Conservation (phyloP, 2,329 filamentous ascomycete genomes). For the Didymellaceae sp. region DNA sequence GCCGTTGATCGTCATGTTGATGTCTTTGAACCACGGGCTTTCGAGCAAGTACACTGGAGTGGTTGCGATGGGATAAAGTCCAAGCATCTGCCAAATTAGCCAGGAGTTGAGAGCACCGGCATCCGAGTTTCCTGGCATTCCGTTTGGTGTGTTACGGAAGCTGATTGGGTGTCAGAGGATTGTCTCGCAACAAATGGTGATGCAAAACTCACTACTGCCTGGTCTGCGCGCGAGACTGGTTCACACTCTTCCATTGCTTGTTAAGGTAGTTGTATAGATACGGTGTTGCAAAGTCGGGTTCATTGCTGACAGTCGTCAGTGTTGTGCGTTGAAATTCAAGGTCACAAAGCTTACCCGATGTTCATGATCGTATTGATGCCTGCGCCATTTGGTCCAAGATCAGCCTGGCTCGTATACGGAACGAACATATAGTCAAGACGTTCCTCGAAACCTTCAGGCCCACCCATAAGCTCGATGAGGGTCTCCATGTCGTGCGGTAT, state of each 20-base stretch:
- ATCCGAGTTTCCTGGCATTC: slow-evolving; percentile 53
- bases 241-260: slow-evolving; percentile 49
- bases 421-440: slow-evolving; percentile 49
- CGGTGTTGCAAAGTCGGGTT: slow-evolving; percentile 70
- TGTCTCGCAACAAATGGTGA: background rate
- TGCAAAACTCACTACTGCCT: slow-evolving; percentile 37
- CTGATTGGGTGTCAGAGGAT: background rate
- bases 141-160: slow-evolving; percentile 36
- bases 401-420: slow-evolving; percentile 40
- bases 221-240: slow-evolving; percentile 35
- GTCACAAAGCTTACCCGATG: slow-evolving; percentile 15
- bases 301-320: slow-evolving; percentile 57
- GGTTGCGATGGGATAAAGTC: slow-evolving; percentile 62
- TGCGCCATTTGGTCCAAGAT: slow-evolving; percentile 44
- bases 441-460: slow-evolving; percentile 38
- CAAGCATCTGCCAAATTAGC: slow-evolving; percentile 56
- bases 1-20: slow-evolving; percentile 64
- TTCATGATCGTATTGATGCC: slow-evolving; percentile 60
- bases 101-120: slow-evolving; percentile 56
- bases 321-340: background rate
- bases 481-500: slow-evolving; percentile 49
- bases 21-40: slow-evolving; percentile 50
- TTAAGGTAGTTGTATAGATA: slow-evolving; percentile 58
- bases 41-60: slow-evolving; percentile 71
- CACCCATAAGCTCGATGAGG: slow-evolving; percentile 49